Percentiles rank a stretch among this genome's conserved stretches.
phyloP scores from a whole-genome alignment of 345 rosid species.

The Hibiscus mutabilis region DNA sequence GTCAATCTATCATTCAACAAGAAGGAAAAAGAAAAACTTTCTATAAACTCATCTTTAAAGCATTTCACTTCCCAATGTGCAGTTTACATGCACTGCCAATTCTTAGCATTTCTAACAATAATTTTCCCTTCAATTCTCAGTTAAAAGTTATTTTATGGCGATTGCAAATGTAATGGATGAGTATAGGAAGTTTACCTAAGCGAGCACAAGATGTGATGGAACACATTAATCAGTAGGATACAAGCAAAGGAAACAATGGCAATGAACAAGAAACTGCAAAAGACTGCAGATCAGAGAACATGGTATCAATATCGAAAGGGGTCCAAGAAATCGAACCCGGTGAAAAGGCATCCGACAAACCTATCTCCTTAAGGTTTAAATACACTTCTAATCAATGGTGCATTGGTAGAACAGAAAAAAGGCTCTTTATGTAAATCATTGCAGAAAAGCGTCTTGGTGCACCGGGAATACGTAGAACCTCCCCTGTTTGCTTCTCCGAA shows the following conservation, averaged over 20 bases:
- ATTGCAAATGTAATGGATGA: not conserved
- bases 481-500: not conserved
- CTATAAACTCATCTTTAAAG: too few relatives aligned
- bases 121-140: too few relatives aligned
- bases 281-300: slow-evolving; percentile 9
- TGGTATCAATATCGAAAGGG: slow-evolving; percentile 17
- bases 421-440: not conserved
- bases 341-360: slow-evolving; percentile 76
- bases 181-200: not conserved
- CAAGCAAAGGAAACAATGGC: not conserved
- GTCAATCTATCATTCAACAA: too few relatives aligned
- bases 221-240: not conserved
- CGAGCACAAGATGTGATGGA: not conserved
- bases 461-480: not conserved
- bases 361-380: not conserved
- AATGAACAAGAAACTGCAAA: not conserved
- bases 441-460: not conserved
- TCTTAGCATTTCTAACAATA: too few relatives aligned
- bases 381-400: not conserved
- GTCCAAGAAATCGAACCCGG: slow-evolving; percentile 50
- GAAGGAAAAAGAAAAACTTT: too few relatives aligned
- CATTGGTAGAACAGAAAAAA: not conserved
- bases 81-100: too few relatives aligned
- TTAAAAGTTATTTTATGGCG: too few relatives aligned
- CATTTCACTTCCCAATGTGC: too few relatives aligned